Percentiles rank a stretch among this genome's conserved stretches.
These are phyloP conservation scores for Juglanconis sp. DNA, from an alignment of 2,329 filamentous ascomycete genomes.

Conservation along the genomic window DNA sequence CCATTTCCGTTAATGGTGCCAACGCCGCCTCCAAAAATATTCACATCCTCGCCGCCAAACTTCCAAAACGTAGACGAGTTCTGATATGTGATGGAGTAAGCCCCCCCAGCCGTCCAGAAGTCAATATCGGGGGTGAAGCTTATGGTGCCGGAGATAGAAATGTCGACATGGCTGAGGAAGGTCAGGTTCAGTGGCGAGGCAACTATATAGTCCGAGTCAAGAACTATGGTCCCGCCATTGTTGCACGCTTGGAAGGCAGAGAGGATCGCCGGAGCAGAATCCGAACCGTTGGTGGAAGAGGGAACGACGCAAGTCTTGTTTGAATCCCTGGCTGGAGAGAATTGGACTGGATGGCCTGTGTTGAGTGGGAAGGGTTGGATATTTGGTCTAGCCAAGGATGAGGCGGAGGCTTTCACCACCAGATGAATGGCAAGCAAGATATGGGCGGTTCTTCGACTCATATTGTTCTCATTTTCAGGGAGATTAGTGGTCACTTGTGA, in stretches of 20 bases:
- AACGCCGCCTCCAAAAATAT: slow-evolving; percentile 48
- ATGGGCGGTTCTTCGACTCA: not conserved
- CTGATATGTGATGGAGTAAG: slow-evolving; percentile 54
- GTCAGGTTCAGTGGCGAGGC: slow-evolving; percentile 55
- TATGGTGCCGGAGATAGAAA: slow-evolving; percentile 39
- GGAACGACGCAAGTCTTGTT: slow-evolving; percentile 26
- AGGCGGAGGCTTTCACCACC: not conserved
- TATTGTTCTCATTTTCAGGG: not conserved
- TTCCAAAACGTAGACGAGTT: slow-evolving; percentile 58
- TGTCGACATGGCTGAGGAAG: slow-evolving; percentile 53
- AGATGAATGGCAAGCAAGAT: not conserved
- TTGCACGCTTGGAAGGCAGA: slow-evolving; percentile 57
- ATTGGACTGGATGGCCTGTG: not conserved
- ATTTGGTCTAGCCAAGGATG: not conserved
- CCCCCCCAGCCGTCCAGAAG: slow-evolving; percentile 50
- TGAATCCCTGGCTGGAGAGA: slow-evolving; percentile 20
- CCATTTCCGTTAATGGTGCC: slow-evolving; percentile 58
- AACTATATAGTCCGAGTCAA: slow-evolving; percentile 52
- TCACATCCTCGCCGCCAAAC: slow-evolving; percentile 55
- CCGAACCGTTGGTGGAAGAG: slow-evolving; percentile 18
- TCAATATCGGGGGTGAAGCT: slow-evolving; percentile 53
- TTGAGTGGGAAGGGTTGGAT: slow-evolving; percentile 7
- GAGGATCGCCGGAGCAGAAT: slow-evolving; percentile 44
- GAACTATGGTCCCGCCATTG: slow-evolving; percentile 57
- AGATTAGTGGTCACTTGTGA: not conserved